Conservation (phyloP, 2,329 filamentous ascomycete species). For the Pseudomassariella vexata region DNA sequence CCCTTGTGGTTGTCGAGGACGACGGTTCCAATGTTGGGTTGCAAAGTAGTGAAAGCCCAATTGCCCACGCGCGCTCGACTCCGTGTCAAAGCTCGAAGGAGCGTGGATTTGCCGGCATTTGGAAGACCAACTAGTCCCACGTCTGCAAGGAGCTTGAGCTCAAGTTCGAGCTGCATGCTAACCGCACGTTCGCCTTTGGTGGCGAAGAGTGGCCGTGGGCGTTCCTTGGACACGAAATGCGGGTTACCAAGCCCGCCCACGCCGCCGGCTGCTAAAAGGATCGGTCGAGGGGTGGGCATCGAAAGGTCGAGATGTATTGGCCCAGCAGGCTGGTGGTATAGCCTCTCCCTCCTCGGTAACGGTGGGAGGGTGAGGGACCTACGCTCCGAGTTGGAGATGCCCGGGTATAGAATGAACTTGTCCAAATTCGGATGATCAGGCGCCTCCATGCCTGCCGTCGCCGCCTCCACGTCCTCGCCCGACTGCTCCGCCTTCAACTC, state of each 20-base stretch:
- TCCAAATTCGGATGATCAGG: conserved; percentile 44
- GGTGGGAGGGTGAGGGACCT: conserved; percentile 44
- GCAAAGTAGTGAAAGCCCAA: conserved; percentile 95
- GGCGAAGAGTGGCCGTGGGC: conserved; percentile 76
- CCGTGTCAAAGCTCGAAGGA: conserved; percentile 81
- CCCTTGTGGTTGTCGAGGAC: conserved; percentile 84
- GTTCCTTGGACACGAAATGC: conserved; percentile 77
- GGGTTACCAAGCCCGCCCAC: conserved; percentile 90
- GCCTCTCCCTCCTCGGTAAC: conserved; percentile 44
- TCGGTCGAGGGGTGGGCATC: conserved; percentile 72
- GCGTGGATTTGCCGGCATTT: conserved; percentile 92
- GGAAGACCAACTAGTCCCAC: conserved; percentile 91
- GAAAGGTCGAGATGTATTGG: conserved; percentile 71
- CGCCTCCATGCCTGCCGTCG: conserved; percentile 16
- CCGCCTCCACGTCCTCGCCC: conserved; percentile 32
- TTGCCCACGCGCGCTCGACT: conserved; percentile 84
- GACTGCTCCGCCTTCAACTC: conserved; percentile 33
- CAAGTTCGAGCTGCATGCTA: conserved; percentile 74
- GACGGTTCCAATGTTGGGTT: conserved; percentile 93
- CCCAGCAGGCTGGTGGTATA: conserved; percentile 62
- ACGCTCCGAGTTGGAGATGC: conserved; percentile 65
- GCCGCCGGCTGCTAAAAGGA: conserved; percentile 81
- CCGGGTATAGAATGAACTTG: conserved; percentile 85
- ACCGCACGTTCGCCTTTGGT: conserved; percentile 79
- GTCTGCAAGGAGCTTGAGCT: conserved; percentile 92